phyloP scores from a whole-genome alignment of 192 early-diverging fungal species.

The Gorgonomyces haynaldii region DNA sequence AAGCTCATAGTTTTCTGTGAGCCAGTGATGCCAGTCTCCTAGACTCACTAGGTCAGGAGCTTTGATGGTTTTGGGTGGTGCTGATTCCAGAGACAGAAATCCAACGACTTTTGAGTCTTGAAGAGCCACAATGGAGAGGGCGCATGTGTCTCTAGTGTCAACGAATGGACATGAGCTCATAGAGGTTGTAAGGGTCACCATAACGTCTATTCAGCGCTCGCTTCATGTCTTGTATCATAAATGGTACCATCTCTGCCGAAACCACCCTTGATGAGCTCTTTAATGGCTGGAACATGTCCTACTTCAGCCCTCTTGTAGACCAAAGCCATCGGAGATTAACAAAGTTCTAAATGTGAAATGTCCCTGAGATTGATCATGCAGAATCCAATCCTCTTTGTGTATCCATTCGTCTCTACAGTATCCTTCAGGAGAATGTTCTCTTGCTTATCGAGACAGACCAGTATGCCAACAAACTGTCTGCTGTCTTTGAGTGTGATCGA shows the following conservation, averaged over 20 bases:
- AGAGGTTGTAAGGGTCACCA: constrained; percentile 22
- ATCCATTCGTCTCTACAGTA: no score
- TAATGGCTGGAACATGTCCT: constrained; percentile 18
- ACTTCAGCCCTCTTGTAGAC: constrained; percentile 29
- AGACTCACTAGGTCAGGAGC: no score
- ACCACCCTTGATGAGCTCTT: constrained; percentile 20
- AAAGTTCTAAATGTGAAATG: no score
- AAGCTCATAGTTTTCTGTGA: constrained; percentile 4
- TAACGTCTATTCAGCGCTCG: constrained; percentile 23
- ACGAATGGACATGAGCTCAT: constrained; percentile 20
- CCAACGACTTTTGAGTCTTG: constrained; percentile 5
- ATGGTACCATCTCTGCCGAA: constrained; percentile 16
- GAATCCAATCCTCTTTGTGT: no score
- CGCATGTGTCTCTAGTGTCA: constrained; percentile 9
- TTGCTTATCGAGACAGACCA: no score
- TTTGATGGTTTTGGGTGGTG: constrained; percentile 9
- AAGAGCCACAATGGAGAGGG: neutral
- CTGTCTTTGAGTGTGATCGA: no score
- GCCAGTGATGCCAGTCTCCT: neutral
- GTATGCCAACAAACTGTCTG: no score
- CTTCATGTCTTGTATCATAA: no score
- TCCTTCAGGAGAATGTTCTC: no score
- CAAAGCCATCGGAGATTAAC: no score
- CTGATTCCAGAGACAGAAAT: neutral
- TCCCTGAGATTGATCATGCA: no score